Base-by-base conservation (phyloP, 192 early-diverging fungal genomes). In the Spizellomyces punctatus region DNA sequence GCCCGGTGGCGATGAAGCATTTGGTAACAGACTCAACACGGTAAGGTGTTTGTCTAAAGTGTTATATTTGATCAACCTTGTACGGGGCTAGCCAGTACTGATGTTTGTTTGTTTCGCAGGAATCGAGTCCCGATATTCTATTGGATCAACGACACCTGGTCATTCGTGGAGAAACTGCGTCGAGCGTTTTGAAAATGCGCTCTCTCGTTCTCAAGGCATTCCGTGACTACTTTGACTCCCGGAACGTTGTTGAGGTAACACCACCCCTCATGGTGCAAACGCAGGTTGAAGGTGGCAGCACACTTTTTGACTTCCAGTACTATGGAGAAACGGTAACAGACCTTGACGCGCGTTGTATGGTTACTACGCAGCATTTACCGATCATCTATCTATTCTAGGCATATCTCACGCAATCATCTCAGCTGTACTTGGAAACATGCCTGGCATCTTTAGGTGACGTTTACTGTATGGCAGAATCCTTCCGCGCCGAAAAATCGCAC, bases 251-350 rank as follows among this genome's bases (percentile, higher is more conserved):
- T 63, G 98, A 99, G 81, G 94, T 99, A 14, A 97, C 92, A 10
- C 96, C 98, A n/a, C 98, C 98, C 17, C 88, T 92, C 76, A 93
- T 99, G 94, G 98, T 99, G 22, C 96, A 99, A 85, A 99, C 96
- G 48, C 95, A 98, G 79, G 96, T 97, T 10, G 98, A 99, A 83
- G 98, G 98, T 63, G 98, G 98, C 8, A 89, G 89, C 47, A 98
- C 96, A 8, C 85, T 99, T 63, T 99, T 99, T 63, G 82, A 85
- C 54, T 91, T 99, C 78, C 81, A 98, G 76, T 99, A 99, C 83
- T 99, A 99, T 72, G 96, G 94, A 46, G 93, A 98, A 76, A 79
- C 90, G 77, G 89, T 88, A 74, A 58, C 65, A 36, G 3, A 36
- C 27, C 3, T 36, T 36, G 27, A 36, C 0, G 27, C 27, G 45